A percentile compares a stretch with the other conserved stretches of the same genome.
phyloP scores from a whole-genome alignment of 768 basidiomycete species.

The Termitomyces eurrhizus region DNA sequence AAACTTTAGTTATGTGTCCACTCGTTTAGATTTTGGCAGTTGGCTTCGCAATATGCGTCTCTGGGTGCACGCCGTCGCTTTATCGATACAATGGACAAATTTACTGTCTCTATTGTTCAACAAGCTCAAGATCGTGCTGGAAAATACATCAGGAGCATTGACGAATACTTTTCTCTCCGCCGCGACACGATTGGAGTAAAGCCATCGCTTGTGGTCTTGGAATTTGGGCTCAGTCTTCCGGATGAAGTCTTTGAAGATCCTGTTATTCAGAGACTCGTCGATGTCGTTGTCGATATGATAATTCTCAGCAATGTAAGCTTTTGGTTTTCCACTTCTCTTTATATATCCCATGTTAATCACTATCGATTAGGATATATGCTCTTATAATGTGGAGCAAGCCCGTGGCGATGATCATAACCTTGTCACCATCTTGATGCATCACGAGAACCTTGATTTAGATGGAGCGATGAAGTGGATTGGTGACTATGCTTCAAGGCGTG shows the following conservation, averaged over 20 bases:
- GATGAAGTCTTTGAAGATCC: neutral
- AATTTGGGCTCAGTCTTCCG: neutral
- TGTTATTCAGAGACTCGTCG: neutral
- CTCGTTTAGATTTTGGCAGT: neutral
- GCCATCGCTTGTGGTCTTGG: neutral
- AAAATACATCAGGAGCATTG: neutral
- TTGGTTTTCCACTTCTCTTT: no score
- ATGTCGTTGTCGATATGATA: neutral
- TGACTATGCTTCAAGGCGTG: neutral
- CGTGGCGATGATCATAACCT: neutral
- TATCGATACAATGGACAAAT: neutral
- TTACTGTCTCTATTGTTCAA: neutral
- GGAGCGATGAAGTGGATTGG: neutral
- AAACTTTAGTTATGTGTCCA: no score
- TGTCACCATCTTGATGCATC: constrained; percentile 21
- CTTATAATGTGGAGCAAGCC: neutral
- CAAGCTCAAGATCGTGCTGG: neutral
- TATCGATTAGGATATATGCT: no score
- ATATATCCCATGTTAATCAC: no score
- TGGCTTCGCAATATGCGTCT: neutral
- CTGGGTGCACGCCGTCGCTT: neutral
- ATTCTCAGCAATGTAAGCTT: neutral
- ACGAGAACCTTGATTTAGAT: neutral
- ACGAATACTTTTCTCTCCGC: neutral
- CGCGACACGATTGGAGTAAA: neutral